These are phyloP conservation scores for Citrullus mucosospermus DNA, from an alignment of 306 rosid species.

Conservation along the genomic window DNA sequence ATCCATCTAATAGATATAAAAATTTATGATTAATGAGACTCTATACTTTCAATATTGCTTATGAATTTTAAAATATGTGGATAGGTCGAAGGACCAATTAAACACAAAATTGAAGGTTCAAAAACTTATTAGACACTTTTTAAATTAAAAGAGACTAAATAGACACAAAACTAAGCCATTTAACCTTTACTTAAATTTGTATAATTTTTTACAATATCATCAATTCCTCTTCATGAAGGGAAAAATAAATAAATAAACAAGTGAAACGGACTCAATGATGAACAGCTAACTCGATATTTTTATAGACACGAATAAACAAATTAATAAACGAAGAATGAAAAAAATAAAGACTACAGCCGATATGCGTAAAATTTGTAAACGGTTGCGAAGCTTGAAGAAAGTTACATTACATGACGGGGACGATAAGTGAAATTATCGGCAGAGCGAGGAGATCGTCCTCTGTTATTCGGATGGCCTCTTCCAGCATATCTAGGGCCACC, in stretches of 20 bases:
- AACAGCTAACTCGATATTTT: background rate
- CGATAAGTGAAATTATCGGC: background rate
- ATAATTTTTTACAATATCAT: background rate
- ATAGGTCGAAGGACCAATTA: too few species aligned
- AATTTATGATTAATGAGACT: too few species aligned
- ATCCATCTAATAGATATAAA: too few species aligned
- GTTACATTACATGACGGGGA: conserved; percentile 1
- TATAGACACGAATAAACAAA: background rate
- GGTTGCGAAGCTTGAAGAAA: background rate
- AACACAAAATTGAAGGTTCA: too few species aligned
- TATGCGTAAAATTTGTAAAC: background rate
- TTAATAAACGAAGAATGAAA: background rate
- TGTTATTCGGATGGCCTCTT: background rate
- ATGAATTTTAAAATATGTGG: too few species aligned
- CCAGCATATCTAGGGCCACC: background rate
- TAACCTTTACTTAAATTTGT: too few species aligned
- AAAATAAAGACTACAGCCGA: background rate
- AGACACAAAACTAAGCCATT: too few species aligned
- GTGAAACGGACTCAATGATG: background rate
- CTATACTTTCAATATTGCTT: too few species aligned
- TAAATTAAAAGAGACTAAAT: too few species aligned
- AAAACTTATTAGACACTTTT: too few species aligned
- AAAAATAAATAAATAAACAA: background rate
- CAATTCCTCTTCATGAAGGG: background rate
- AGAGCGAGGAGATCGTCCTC: background rate